phyloP scores from a whole-genome alignment of 1,284 basidiomycete species.

The Athelia sp. region DNA sequence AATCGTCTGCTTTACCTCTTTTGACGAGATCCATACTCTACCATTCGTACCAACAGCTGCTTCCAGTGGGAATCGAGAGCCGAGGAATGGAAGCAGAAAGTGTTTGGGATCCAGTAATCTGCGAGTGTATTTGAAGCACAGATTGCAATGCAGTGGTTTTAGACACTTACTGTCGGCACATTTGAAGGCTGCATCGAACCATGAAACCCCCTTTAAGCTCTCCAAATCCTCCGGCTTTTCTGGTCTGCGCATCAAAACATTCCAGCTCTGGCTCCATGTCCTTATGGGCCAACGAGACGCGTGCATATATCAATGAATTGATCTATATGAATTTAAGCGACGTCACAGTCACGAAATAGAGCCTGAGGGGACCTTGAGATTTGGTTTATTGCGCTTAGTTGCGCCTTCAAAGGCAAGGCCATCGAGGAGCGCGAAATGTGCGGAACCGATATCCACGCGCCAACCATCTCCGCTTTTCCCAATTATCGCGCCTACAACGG shows the following conservation, averaged over 20 bases:
- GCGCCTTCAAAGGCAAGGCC: conserved; percentile 84
- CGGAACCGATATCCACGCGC: conserved; percentile 79
- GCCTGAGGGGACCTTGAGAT: conserved; percentile 60
- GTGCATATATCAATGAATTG: conserved; percentile 76
- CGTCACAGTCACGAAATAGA: conserved; percentile 1
- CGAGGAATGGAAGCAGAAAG: conserved; percentile 70
- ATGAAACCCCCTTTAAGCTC: conserved; percentile 80
- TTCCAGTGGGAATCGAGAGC: conserved; percentile 71
- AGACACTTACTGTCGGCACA: conserved; percentile 69
- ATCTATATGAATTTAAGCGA: conserved; percentile 42
- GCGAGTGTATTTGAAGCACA: conserved; percentile 4
- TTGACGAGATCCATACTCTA: conserved; percentile 73
- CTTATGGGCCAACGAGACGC: conserved; percentile 80
- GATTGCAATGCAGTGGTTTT: conserved; percentile 4
- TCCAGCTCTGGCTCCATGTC: conserved; percentile 89
- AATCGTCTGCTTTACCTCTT: conserved; percentile 64
- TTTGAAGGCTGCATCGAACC: conserved; percentile 67
- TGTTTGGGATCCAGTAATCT: conserved; percentile 73
- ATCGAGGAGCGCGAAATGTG: conserved; percentile 73
- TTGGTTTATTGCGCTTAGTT: conserved; percentile 79
- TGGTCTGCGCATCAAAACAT: conserved; percentile 82
- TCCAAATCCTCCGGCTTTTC: conserved; percentile 79
- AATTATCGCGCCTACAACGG: conserved; percentile 69
- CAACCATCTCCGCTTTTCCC: conserved; percentile 75
- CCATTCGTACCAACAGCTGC: conserved; percentile 80